Evolutionary conservation across 73 alveolate genomes (phyloP).

Genomic region (Paramecium biaurelia): DNA sequence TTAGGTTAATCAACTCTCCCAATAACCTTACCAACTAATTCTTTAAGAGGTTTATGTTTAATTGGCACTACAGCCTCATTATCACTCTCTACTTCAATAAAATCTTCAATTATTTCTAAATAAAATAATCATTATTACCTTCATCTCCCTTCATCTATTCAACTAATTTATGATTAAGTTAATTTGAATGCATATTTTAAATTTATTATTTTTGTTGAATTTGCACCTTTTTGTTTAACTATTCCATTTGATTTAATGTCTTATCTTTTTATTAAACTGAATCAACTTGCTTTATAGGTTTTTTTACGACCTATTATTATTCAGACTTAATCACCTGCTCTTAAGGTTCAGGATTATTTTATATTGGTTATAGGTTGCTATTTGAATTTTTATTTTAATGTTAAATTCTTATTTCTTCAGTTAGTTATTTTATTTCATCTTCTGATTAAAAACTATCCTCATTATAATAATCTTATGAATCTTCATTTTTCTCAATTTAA

Average conservation of each 20-base stretch:
- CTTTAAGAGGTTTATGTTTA: neutral
- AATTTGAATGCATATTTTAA: neutral
- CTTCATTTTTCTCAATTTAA: neutral
- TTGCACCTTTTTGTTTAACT: neutral
- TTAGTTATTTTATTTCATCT: neutral
- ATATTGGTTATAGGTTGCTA: neutral
- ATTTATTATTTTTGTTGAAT: neutral
- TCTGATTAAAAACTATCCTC: neutral
- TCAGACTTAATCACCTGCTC: neutral
- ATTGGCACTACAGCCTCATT: neutral
- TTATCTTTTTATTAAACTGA: neutral
- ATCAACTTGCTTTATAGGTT: neutral
- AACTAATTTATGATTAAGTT: neutral
- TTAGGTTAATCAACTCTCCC: neutral
- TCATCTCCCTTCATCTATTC: neutral
- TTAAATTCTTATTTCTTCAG: neutral
- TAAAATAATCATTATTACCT: neutral
- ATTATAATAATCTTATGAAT: neutral
- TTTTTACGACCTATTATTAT: neutral
- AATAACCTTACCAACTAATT: neutral
- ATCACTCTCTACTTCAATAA: neutral
- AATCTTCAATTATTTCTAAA: constrained; percentile 4
- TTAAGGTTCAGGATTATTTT: neutral
- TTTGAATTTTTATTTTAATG: neutral
- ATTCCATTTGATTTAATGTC: neutral